A percentile compares a stretch with the other conserved stretches of the same genome.
Conservation (phyloP, 306 rosid genomes). For the Echinosophora koreensis region DNA sequence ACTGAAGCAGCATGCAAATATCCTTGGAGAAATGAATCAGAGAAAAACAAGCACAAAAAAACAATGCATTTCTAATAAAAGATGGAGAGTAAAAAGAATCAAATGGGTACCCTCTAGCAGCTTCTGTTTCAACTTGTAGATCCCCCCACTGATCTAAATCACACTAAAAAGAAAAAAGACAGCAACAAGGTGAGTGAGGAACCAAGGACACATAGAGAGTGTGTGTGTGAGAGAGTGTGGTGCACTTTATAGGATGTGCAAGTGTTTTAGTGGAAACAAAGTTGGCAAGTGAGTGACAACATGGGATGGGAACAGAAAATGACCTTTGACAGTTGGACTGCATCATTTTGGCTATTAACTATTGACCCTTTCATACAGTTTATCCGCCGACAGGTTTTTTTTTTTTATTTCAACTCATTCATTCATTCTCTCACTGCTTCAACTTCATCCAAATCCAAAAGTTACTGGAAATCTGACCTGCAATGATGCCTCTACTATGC, state of each 20-base stretch:
- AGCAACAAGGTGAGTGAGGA: background rate
- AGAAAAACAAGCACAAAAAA: background rate
- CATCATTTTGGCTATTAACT: background rate
- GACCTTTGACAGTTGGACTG: conserved; percentile 46
- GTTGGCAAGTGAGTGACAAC: conserved; percentile 30
- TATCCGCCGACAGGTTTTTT: conserved; percentile 38
- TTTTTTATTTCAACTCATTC: background rate
- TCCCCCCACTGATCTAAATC: conserved; percentile 34
- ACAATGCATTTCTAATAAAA: background rate
- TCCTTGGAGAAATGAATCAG: background rate
- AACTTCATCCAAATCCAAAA: background rate
- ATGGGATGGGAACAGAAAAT: background rate
- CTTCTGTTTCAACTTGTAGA: conserved; percentile 17
- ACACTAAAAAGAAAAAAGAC: background rate
- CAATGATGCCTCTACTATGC: background rate
- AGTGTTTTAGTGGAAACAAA: conserved; percentile 6
- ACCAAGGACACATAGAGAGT: conserved; percentile 19
- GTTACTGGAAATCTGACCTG: background rate
- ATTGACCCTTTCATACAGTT: background rate
- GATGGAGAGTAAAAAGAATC: background rate
- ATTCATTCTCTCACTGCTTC: background rate
- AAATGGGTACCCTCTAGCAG: conserved; percentile 12
- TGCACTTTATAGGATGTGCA: background rate
- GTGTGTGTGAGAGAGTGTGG: conserved; percentile 6
- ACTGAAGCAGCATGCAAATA: conserved; percentile 8